Evolutionary conservation across 2,329 filamentous ascomycete species (phyloP), one percentile per base, ranked within the genome.

Genomic region (Epicoccum sorghinum): DNA sequence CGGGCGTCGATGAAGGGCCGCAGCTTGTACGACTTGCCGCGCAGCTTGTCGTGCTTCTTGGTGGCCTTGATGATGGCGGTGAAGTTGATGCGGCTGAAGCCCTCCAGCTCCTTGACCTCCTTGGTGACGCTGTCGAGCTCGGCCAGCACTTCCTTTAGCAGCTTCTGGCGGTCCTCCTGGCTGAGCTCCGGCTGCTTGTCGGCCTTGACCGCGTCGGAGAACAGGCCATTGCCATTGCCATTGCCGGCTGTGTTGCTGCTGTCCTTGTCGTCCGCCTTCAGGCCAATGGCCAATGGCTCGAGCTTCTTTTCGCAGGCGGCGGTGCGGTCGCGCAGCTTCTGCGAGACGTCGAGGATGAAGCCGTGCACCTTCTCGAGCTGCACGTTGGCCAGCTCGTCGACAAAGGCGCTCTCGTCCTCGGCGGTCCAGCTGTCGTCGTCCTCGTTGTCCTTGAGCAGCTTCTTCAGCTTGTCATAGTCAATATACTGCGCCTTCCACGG

Each of bases 21-120:
- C 64, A 98, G 89, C 73, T 89, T 91, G 80, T 98, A 98, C 47
- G 87, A 84, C 62, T 87, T 83, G 51, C 93, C 93, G 62, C 93
- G 85, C 79, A 93, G 96, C 63, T 95, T 90, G 77, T 99, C 95
- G 77, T 99, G 95, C 79, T 99, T 99, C 86, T 99, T 99, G 52
- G 92, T 92, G 42, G 96, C 96, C 82, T 99, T 99, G 71, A 97
- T 84, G 77, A 98, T 96, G 42, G 92, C 95, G 5, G 95, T 96
- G 77, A 97, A 99, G 79, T 99, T 99, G 79, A 97, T 88, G 61
- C 89, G 90, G 76, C 91, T 95, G 78, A 95, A 99, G 75, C 91
- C 95, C 78, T 96, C 95, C 64, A 99, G 83, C 80, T 96, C 90
- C 73, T 89, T 93, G 69, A 96, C 88, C 76, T 97, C 91, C 72